Evolutionary conservation across 2,329 filamentous ascomycete species (phyloP).

Genomic region (Verticillium albo-atrum): DNA sequence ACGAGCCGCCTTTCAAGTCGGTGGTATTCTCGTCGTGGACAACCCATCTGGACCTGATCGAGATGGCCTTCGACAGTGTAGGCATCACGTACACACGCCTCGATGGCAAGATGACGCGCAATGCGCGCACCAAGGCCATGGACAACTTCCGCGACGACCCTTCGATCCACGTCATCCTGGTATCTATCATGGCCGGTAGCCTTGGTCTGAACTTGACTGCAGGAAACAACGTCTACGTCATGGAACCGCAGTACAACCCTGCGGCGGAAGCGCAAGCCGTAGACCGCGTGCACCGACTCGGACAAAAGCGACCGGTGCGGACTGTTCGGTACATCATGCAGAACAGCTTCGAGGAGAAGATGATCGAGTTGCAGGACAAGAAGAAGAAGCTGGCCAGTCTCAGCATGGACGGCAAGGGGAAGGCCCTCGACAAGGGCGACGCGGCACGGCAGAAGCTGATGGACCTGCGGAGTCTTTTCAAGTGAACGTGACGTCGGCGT

Average conservation of each 20-base stretch:
- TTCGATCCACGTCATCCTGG: constrained; percentile 73
- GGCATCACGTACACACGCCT: constrained; percentile 73
- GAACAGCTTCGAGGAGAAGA: constrained; percentile 89
- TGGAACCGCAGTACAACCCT: constrained; percentile 98
- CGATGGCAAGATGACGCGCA: constrained; percentile 82
- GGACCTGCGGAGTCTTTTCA: constrained; percentile 56
- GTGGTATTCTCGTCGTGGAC: constrained; percentile 98
- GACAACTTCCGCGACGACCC: constrained; percentile 71
- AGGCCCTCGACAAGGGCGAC: constrained; percentile 44
- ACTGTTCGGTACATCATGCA: constrained; percentile 88
- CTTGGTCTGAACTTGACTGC: constrained; percentile 87
- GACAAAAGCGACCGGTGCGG: constrained; percentile 83
- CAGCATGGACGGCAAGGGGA: constrained; percentile 67
- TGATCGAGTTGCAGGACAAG: constrained; percentile 83
- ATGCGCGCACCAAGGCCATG: constrained; percentile 70
- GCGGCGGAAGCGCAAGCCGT: constrained; percentile 92
- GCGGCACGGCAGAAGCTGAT: constrained; percentile 57
- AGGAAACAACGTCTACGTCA: constrained; percentile 85
- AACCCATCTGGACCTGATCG: constrained; percentile 86
- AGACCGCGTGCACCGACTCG: constrained; percentile 86
- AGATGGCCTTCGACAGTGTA: constrained; percentile 67
- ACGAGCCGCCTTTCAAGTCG: constrained; percentile 78
- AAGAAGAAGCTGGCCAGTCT: constrained; percentile 88
- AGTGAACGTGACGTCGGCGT: constrained; percentile 21
- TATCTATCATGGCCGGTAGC: constrained; percentile 89